Base-by-base conservation (phyloP, 768 basidiomycete species). In the Hortiboletus campestris region DNA sequence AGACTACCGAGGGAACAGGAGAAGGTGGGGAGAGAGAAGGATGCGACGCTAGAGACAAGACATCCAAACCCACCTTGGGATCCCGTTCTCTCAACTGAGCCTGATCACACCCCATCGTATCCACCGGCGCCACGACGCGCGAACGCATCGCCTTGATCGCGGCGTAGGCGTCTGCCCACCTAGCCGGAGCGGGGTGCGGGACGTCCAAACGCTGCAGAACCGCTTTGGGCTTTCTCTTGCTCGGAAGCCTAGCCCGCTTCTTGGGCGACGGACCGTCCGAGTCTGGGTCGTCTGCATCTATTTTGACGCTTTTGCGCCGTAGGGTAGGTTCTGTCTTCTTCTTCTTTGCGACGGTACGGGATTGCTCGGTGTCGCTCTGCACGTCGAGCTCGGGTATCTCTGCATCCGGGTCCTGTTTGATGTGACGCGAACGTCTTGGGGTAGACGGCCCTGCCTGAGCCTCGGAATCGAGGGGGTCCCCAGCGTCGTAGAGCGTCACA, bases 51-150 rank as follows among this genome's bases (percentile, higher is more conserved):
- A 16, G 35, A 4, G 2, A 47, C 35, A 61, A 69, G 36, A 22
- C 32, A 16, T 20, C 4, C 8, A 41, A 28, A 41, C 69, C 28
- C 47, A 88, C 91, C 78, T 82, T 85, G 10, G 87, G 86, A 46
- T 88, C 84, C 9, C 64, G 70, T 63, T 89, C 88, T 41, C 80
- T 78, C 47, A 65, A 63, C 56, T 90, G 85, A 0, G 88, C 87
- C 53, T 79, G 80, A 46, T 89, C 84, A 62, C 92, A 92, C 1
- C 93, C 92, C 91, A 94, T 91, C 0, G 87, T 90, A 65, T 98
- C 96, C 1, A 97, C 96, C 0, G 96, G 94, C 0, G 95, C 94
- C 0, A 81, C 74, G 22, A 86, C 80, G 12, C 75, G 75, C 19
- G 83, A 74, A 19, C 91, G 80, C 91, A 94, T 94, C 48, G 78